These are phyloP conservation scores for Cucumis sativus DNA, from an alignment of 306 rosid species.

Conservation along the genomic window DNA sequence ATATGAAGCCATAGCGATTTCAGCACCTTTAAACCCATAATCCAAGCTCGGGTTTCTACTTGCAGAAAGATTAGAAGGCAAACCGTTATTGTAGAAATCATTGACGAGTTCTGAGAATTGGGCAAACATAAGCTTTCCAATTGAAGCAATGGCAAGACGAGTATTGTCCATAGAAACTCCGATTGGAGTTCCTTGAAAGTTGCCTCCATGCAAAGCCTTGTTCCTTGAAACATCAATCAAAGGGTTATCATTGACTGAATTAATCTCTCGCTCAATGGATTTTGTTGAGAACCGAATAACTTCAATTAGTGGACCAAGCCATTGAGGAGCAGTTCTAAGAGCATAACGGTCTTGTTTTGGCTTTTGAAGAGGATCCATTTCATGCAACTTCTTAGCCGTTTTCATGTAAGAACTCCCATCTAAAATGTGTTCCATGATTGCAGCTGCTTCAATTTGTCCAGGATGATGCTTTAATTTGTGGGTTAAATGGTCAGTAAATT, in stretches of 20 bases:
- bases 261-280: conserved; percentile 77
- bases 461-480: conserved; percentile 85
- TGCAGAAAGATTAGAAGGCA: conserved; percentile 71
- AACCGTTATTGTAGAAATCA: conserved; percentile 69
- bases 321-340: conserved; percentile 76
- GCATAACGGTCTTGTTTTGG: conserved; percentile 90
- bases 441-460: conserved; percentile 87
- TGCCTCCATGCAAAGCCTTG: conserved; percentile 81
- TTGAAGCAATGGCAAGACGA: conserved; percentile 51
- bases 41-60: conserved; percentile 76
- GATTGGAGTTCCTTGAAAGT: conserved; percentile 87
- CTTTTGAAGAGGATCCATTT: conserved; percentile 62
- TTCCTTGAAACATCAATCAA: conserved; percentile 86
- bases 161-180: conserved; percentile 96
- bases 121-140: conserved; percentile 84
- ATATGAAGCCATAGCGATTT: conserved; percentile 81
- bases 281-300: conserved; percentile 70
- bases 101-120: conserved; percentile 87
- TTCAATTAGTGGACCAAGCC: conserved; percentile 86
- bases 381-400: conserved; percentile 59
- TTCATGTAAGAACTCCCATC: conserved; percentile 69
- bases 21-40: conserved; percentile 82
- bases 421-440: conserved; percentile 84
- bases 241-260: conserved; percentile 84
- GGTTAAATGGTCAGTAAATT: background rate